Evolutionary conservation across 305 asterid genomes (phyloP), one percentile per base, ranked within the genome.

Genomic region (Caryopteris hybrid): DNA sequence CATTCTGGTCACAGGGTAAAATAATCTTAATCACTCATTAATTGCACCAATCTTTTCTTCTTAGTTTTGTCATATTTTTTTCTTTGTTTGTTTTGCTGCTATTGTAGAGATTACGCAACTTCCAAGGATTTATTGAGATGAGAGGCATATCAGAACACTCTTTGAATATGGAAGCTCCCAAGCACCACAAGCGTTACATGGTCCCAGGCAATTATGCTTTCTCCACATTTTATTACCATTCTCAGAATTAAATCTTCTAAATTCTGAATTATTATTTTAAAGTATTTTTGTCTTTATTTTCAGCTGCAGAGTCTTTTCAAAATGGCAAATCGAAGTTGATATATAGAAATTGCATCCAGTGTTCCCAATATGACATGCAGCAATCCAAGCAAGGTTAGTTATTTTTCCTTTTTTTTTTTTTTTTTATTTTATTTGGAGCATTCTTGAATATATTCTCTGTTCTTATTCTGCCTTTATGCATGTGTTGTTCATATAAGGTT

Each of bases 171-270:
- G 73, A 78, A 79, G 74, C 83, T 20, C 88, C 92, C 31, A 86
- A 78, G 81, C 79, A 90, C 70, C 83, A 85, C 54, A 92, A 86
- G 74, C 85, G 69, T 6, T 92, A 88, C 74, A 64, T 45, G 1
- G 42, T 69, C 51, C 79, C 95, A 83, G 86, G 98, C 76, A 91
- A 78, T 64, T 51, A 74, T 55, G 29, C 33, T 62, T 61, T 66
- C 27, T 43, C 31, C 23, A 51, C 20, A 47, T 16, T 7, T 54
- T 69, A 1, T 25, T n/a, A 22, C 11, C 8, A 12, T 0, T 36
- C 61, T 50, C 51, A 9, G 4, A 18, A 54, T 56, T 59, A 5
- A 7, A 55, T 20, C 10, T 14, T 13, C 16, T 14, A 14, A 9
- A 34, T 34, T 34, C 10, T 6, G 8, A 34, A 8, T 34, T 50